phyloP scores from a whole-genome alignment of 1,139 yeast species.

The Torulaspora pretoriensis region DNA sequence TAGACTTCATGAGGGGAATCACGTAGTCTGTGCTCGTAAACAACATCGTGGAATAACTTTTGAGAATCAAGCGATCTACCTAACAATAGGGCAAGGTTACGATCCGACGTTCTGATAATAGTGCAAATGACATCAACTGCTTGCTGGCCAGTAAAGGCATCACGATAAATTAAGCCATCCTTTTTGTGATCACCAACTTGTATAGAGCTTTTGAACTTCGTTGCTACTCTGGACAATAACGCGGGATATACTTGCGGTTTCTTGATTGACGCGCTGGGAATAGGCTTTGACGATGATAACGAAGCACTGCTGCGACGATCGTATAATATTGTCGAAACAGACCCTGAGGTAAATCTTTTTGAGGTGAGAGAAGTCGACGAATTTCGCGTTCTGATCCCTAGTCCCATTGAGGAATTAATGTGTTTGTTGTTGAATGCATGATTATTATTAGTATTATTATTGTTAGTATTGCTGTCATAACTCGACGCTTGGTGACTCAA shows the following conservation, averaged over 20 bases:
- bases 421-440: constrained; percentile 11
- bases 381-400: constrained; percentile 38
- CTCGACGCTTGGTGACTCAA: constrained; percentile 8
- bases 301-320: constrained; percentile 25
- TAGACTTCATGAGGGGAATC: constrained; percentile 87
- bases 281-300: constrained; percentile 29
- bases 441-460: constrained; percentile 5
- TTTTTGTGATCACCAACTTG: constrained; percentile 76
- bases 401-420: constrained; percentile 26
- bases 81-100: constrained; percentile 79
- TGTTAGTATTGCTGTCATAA: constrained; percentile 2
- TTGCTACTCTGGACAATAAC: constrained; percentile 77
- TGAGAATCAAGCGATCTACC: constrained; percentile 96
- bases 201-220: constrained; percentile 66
- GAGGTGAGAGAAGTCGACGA: constrained; percentile 37
- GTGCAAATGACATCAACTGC: constrained; percentile 87
- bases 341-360: constrained; percentile 33
- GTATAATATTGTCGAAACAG: constrained; percentile 32
- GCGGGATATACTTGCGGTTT: constrained; percentile 68
- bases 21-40: constrained; percentile 86
- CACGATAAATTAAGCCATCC: constrained; percentile 92
- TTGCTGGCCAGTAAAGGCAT: constrained; percentile 90
- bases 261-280: constrained; percentile 27
- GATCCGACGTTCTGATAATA: constrained; percentile 82
- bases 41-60: constrained; percentile 89